Conservation (phyloP, 495 filamentous ascomycete genomes). For the Alectoria sarmentosa region DNA sequence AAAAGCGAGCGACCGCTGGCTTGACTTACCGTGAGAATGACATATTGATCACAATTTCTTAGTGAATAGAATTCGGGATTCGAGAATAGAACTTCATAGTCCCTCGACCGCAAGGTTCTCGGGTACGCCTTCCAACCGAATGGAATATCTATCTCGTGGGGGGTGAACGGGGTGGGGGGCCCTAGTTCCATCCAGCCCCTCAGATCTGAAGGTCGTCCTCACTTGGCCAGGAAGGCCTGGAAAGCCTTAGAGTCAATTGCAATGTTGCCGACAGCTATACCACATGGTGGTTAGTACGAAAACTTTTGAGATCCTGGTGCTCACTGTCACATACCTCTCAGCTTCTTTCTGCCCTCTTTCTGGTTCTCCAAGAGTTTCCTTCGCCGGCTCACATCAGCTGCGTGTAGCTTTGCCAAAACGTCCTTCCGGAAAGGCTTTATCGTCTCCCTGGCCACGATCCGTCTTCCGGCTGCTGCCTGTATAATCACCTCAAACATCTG, state of each 20-base stretch:
- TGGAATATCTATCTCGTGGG: not conserved
- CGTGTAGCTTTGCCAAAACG: constrained; percentile 87
- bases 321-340: constrained; percentile 40
- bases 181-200: not conserved
- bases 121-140: not conserved
- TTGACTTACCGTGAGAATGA: not conserved
- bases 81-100: not conserved
- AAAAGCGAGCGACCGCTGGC: not conserved
- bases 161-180: not conserved
- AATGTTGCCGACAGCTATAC: constrained; percentile 59
- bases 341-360: constrained; percentile 88
- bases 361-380: constrained; percentile 92
- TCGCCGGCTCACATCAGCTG: constrained; percentile 73
- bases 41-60: not conserved
- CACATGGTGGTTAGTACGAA: constrained; percentile 7
- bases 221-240: constrained; percentile 77
- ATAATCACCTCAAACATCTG: constrained; percentile 97
- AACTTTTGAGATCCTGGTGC: not conserved
- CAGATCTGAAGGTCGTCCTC: not conserved
- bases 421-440: constrained; percentile 97
- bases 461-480: constrained; percentile 78
- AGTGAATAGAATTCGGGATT: not conserved
- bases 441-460: constrained; percentile 85
- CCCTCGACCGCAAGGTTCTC: not conserved
- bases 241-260: constrained; percentile 91